Base-by-base conservation (phyloP, 345 rosid species). In the Hirschfeldia incana region DNA sequence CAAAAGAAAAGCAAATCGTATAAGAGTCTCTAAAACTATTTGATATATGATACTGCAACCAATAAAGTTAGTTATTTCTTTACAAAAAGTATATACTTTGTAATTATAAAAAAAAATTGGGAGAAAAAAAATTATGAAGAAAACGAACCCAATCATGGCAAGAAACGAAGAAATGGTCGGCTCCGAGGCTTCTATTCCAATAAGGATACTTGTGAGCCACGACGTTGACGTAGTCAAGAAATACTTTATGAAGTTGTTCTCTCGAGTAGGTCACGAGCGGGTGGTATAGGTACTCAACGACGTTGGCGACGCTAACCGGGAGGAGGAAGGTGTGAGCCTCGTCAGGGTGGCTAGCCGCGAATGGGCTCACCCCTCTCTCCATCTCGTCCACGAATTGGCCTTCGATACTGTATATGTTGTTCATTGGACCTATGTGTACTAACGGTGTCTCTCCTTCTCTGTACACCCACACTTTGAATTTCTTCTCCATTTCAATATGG, bases 371-470 rank as follows among this genome's bases (percentile, higher is more conserved):
- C 0, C 70, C 70, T 3, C 76, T 82, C 62, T 84, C 89, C 29
- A 89, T 74, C 39, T 89, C 89, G 68, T 84, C 87, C 4, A 89
- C 70, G 75, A 89, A 84, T 36, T 89, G 92, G n/a, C 92, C 92
- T 65, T 85, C 90, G 0, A 87, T 84, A 4, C 84, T 57, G 26
- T 89, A 89, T 30, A 85, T 87, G 30, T 72, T 53, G 8, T 78
- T 80, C 83, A 80, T 12, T 17, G 89, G 87, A 65, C 89, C 88
- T 16, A 0, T 27, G 30, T 88, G 88, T 8, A 83, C 27, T 53
- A 87, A 15, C 0, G 90, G 92, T 15, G 36, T 1, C 46, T 84
- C 87, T 63, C 92, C 90, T 78, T 89, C 90, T 17, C 9, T 59
- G 70, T 87, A 87, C 0, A 65, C 67, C 92, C 92, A 89, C 16